These are phyloP conservation scores for Colletotrichum noveboracense DNA, from an alignment of 2,329 filamentous ascomycete genomes.

Conservation along the genomic window DNA sequence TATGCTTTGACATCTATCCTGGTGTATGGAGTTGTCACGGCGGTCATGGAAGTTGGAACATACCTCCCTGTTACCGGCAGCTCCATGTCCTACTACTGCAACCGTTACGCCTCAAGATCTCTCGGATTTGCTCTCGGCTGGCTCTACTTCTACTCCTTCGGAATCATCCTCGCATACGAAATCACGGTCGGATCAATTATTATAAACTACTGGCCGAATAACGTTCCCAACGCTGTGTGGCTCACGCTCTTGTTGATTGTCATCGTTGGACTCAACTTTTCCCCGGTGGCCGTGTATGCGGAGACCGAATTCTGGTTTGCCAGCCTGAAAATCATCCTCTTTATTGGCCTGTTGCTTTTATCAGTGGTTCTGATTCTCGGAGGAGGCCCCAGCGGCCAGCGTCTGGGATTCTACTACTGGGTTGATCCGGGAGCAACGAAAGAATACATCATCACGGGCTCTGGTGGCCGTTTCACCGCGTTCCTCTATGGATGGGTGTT, in stretches of 20 bases:
- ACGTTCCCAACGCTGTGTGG: slow-evolving; percentile 20
- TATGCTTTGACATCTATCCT: slow-evolving; percentile 48
- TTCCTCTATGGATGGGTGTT: slow-evolving; percentile 26
- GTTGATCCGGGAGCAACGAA: slow-evolving; percentile 10
- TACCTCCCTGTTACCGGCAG: slow-evolving; percentile 55
- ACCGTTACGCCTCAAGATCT: slow-evolving; percentile 35
- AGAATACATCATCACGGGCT: slow-evolving; percentile 20
- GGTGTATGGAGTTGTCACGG: slow-evolving; percentile 50
- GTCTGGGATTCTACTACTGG: slow-evolving; percentile 24
- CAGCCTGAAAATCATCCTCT: slow-evolving; percentile 57
- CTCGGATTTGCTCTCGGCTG: slow-evolving; percentile 47
- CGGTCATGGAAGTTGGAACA: slow-evolving; percentile 53
- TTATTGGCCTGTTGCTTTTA: slow-evolving; percentile 66
- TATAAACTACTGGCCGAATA: slow-evolving; percentile 26
- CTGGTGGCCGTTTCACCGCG: slow-evolving; percentile 22
- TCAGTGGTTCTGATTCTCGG: slow-evolving; percentile 46
- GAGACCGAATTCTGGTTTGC: slow-evolving; percentile 64
- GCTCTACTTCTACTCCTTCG: slow-evolving; percentile 42
- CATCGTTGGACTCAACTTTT: slow-evolving; percentile 20
- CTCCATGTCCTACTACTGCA: slow-evolving; percentile 52
- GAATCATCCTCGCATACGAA: slow-evolving; percentile 38
- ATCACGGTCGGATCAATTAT: slow-evolving; percentile 23
- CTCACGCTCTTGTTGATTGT: slow-evolving; percentile 23
- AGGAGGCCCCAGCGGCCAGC: slow-evolving; percentile 25
- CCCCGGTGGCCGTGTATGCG: slow-evolving; percentile 42